Conservation (phyloP, 2,329 filamentous ascomycete genomes). For the Lomentospora prolificans region DNA sequence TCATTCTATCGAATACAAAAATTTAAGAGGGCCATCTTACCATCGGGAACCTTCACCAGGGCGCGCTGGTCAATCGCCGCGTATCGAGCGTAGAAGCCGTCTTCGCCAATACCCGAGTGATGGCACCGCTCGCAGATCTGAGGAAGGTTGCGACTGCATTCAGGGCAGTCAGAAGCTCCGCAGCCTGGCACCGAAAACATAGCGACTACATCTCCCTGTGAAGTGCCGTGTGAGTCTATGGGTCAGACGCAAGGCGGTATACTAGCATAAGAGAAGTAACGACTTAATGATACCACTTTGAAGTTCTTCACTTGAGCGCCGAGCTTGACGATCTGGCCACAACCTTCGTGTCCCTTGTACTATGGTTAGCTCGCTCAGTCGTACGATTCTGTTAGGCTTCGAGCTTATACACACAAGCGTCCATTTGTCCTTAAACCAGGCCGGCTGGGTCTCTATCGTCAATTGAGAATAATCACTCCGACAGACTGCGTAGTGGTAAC, state of each 20-base stretch:
- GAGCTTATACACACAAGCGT: conserved; percentile 16
- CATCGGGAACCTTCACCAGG: conserved; percentile 14
- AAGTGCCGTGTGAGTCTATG: no score
- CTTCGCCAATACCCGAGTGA: conserved; percentile 32
- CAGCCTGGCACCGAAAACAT: conserved; percentile 23
- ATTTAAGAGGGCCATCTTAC: no score
- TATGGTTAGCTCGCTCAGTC: no score
- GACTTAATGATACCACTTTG: conserved; percentile 13
- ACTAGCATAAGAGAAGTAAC: no score
- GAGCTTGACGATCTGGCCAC: conserved; percentile 15
- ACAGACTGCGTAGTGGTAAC: no score
- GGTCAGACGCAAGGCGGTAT: no score
- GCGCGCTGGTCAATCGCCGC: conserved; percentile 19
- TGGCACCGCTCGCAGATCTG: conserved; percentile 26
- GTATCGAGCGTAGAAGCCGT: conserved; percentile 32
- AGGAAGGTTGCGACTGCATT: conserved; percentile 27
- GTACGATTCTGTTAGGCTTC: no score
- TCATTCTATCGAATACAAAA: no score
- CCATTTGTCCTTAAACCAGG: conserved; percentile 19
- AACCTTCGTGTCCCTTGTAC: conserved; percentile 17
- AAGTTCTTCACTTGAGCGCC: conserved; percentile 12
- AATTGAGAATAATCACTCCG: conserved; percentile 22
- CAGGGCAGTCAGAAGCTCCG: conserved; percentile 19
- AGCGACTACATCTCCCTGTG: conserved; percentile 22
- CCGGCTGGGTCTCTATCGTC: conserved; percentile 17